Conservation (phyloP, 1,284 basidiomycete species). For the Paramarasmius palmivorus region DNA sequence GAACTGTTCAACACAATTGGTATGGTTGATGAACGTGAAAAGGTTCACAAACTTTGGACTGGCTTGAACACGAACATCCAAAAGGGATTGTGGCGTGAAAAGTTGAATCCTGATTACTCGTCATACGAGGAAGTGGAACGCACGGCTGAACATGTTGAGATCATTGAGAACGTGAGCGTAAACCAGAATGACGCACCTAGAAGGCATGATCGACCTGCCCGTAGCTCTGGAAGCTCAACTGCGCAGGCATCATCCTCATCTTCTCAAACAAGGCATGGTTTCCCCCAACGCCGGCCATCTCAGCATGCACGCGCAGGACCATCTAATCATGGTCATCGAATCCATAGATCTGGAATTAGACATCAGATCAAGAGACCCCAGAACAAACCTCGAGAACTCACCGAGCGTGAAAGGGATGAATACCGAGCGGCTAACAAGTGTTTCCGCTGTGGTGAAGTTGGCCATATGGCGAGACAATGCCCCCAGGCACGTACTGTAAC, state of each 20-base stretch:
- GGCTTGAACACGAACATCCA: conserved; percentile 15
- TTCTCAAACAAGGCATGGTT: neutral
- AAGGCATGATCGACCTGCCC: neutral
- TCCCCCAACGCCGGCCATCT: neutral
- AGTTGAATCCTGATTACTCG: conserved; percentile 12
- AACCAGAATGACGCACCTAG: neutral
- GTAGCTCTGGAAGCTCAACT: neutral
- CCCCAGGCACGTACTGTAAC: conserved; percentile 16
- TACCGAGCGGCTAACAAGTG: conserved; percentile 17
- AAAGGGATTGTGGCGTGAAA: conserved; percentile 11
- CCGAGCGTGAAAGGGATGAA: conserved; percentile 17
- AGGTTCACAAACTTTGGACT: conserved; percentile 23
- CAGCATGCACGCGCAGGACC: neutral
- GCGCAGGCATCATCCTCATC: too few species aligned
- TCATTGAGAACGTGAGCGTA: conserved; percentile 12
- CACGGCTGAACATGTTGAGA: conserved; percentile 11
- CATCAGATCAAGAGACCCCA: neutral
- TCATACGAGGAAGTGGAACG: conserved; percentile 1
- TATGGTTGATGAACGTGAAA: conserved; percentile 15
- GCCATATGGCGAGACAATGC: conserved; percentile 21
- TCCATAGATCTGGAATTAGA: neutral
- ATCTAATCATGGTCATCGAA: neutral
- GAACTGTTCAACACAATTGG: conserved; percentile 29
- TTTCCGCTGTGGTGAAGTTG: conserved; percentile 18
- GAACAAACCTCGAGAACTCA: conserved; percentile 1